Evolutionary conservation across 371 early-diverging fungal species (phyloP).

Genomic region (Lichtheimia corymbifera): DNA sequence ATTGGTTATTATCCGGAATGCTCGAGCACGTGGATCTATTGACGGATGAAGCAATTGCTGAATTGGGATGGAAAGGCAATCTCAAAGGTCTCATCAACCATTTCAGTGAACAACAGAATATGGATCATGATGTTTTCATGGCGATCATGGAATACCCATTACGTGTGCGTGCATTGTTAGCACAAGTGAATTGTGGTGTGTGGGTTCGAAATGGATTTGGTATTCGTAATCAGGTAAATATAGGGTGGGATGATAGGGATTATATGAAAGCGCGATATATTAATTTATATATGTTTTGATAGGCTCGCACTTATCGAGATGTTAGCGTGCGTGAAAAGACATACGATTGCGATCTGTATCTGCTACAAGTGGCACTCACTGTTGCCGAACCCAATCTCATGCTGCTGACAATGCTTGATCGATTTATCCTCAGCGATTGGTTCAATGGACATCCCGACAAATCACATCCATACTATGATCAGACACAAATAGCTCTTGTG

Average conservation of each 20-base stretch:
- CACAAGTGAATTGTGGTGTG: conserved; percentile 88
- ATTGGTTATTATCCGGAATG: conserved; percentile 87
- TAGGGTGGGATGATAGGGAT: conserved; percentile 1
- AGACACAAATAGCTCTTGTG: conserved; percentile 66
- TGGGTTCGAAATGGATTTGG: conserved; percentile 95
- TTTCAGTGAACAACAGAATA: conserved; percentile 21
- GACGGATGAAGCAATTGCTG: conserved; percentile 52
- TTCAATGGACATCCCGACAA: conserved; percentile 65
- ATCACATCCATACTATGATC: conserved; percentile 60
- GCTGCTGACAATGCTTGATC: conserved; percentile 80
- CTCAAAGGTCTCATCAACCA: conserved; percentile 56
- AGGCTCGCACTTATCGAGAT: conserved; percentile 82
- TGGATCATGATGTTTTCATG: conserved; percentile 26
- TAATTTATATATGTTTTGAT: conserved; percentile 12
- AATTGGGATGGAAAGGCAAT: conserved; percentile 49
- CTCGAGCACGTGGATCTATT: conserved; percentile 70
- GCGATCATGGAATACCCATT: conserved; percentile 79
- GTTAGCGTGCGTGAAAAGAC: conserved; percentile 83
- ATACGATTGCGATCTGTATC: conserved; percentile 85
- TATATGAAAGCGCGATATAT: too few relatives aligned
- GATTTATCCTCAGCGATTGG: conserved; percentile 87
- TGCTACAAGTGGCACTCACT: conserved; percentile 79
- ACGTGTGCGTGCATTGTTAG: conserved; percentile 67
- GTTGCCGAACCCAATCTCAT: conserved; percentile 76
- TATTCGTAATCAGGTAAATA: conserved; percentile 62